phyloP scores from a whole-genome alignment of 257 asterid genomes.

The Forsythia viridissima region DNA sequence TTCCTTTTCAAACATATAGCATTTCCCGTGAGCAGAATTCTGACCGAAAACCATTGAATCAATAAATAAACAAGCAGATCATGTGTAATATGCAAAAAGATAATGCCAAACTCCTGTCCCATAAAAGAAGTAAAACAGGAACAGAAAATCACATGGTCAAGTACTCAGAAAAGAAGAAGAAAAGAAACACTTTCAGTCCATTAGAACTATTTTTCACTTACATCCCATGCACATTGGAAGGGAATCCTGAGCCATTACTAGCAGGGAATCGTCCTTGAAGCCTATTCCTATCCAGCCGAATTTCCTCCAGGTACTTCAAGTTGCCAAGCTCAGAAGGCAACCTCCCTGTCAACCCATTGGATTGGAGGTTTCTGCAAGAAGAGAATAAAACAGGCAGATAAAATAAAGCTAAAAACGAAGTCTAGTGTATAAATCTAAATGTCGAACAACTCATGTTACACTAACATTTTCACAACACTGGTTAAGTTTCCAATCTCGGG shows the following conservation, averaged over 20 bases:
- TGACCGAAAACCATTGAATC: not conserved
- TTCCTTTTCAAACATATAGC: not conserved
- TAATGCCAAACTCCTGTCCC: not conserved
- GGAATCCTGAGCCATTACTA: conserved; percentile 50
- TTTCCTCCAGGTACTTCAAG: conserved; percentile 73
- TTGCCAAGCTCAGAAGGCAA: conserved; percentile 80
- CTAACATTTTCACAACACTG: conserved; percentile 65
- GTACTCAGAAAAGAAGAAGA: not conserved
- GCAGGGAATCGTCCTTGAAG: conserved; percentile 73
- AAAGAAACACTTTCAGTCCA: not conserved
- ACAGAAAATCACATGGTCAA: not conserved
- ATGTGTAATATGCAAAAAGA: not conserved
- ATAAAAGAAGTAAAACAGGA: not conserved
- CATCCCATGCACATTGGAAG: conserved; percentile 53
- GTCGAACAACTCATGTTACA: conserved; percentile 22
- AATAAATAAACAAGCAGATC: not conserved
- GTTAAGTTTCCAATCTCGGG: conserved; percentile 74
- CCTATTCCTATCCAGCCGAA: conserved; percentile 82
- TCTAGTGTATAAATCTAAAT: conserved; percentile 12
- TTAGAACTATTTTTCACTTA: conserved; percentile 39
- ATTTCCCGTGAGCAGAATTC: not conserved
- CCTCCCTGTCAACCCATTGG: conserved; percentile 84
- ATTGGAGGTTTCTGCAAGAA: conserved; percentile 69
- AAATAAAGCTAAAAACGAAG: not conserved
- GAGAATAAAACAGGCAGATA: not conserved